Percentiles rank a stretch among this genome's conserved stretches.
Evolutionary conservation across 2,329 filamentous ascomycete genomes (phyloP).

Genomic region (Lithohypha guttulata): DNA sequence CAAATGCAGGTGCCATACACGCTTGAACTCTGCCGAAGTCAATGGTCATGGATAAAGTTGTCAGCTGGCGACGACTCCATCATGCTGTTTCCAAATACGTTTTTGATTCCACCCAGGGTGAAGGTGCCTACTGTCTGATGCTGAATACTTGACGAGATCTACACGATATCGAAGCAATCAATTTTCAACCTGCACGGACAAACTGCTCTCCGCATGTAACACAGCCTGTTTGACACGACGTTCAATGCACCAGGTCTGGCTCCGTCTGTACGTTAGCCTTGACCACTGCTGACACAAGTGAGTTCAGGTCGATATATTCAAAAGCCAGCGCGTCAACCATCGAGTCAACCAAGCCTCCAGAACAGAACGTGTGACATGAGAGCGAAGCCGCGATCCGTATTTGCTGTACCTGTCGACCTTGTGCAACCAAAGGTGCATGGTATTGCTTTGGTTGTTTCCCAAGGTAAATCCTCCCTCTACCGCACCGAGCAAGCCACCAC

Average conservation of each 20-base stretch:
- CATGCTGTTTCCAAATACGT: neutral
- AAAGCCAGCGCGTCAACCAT: neutral
- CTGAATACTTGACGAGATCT: neutral
- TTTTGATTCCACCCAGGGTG: neutral
- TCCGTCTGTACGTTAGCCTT: neutral
- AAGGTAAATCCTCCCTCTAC: conserved; percentile 2
- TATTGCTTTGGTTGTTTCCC: neutral
- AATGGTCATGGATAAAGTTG: neutral
- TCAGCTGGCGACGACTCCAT: too few relatives aligned
- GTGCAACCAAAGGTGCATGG: conserved; percentile 9
- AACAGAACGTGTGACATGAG: conserved; percentile 10
- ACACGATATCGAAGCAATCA: neutral
- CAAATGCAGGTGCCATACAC: neutral
- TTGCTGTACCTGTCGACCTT: conserved; percentile 10
- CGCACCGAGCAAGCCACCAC: neutral
- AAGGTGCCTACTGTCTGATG: neutral
- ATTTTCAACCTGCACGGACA: neutral
- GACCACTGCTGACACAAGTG: conserved; percentile 1
- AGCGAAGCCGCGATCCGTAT: conserved; percentile 8
- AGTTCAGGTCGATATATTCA: neutral
- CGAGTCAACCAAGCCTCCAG: neutral
- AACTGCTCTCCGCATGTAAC: neutral
- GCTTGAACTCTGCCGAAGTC: neutral
- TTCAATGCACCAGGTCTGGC: neutral
- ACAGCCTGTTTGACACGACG: conserved; percentile 6